These are phyloP conservation scores for Monosporascus sp. DNA, from an alignment of 2,329 filamentous ascomycete genomes.

Conservation along the genomic window DNA sequence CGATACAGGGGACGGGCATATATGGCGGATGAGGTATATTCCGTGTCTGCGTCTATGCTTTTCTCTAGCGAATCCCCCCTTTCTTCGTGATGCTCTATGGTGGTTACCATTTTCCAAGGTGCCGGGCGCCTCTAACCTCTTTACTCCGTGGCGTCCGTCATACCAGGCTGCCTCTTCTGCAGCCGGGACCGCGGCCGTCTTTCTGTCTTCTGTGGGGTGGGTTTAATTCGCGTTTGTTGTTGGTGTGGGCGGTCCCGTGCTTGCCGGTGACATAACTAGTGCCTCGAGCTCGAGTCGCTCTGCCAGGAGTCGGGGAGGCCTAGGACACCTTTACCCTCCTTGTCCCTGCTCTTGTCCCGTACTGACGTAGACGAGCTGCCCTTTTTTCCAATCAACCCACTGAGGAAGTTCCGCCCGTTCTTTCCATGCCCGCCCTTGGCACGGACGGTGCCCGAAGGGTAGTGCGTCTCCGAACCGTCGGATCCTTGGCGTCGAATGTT, in stretches of 20 bases:
- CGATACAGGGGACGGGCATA: neutral
- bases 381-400: slow-evolving; percentile 34
- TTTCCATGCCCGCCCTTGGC: slow-evolving; percentile 28
- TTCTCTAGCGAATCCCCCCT: neutral
- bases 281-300: slow-evolving; percentile 24
- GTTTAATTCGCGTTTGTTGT: slow-evolving; percentile 1
- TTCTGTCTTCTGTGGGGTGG: neutral
- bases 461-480: slow-evolving; percentile 25
- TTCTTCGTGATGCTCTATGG: neutral
- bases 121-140: neutral
- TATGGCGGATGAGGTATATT: neutral
- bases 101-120: neutral
- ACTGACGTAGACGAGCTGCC: slow-evolving; percentile 12
- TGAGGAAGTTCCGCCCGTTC: slow-evolving; percentile 36
- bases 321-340: slow-evolving; percentile 19
- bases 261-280: slow-evolving; percentile 23
- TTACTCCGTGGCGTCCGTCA: neutral
- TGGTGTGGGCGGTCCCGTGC: slow-evolving; percentile 2
- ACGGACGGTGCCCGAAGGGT: slow-evolving; percentile 28
- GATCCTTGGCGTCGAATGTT: slow-evolving; percentile 23
- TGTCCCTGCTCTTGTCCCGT: slow-evolving; percentile 25
- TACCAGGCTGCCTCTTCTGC: neutral
- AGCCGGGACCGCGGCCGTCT: neutral
- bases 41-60: neutral
- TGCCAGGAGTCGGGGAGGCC: slow-evolving; percentile 26